Conservation (phyloP, 805 yeast species). For the Wickerhamiella domercqiae region DNA sequence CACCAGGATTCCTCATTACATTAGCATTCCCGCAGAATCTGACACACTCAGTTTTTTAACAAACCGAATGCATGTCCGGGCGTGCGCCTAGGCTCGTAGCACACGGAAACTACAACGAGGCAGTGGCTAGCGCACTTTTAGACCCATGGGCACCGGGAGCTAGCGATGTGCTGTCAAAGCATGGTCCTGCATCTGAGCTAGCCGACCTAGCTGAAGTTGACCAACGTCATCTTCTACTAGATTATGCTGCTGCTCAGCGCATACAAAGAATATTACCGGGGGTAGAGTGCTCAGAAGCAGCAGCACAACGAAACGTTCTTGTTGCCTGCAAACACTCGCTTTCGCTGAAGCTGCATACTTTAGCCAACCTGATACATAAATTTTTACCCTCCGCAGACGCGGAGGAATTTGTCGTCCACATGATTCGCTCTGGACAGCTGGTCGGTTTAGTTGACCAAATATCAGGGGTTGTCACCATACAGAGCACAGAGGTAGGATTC, state of each 20-base stretch:
- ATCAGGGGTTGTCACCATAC: constrained; percentile 7
- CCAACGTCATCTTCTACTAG: neutral
- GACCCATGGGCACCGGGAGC: neutral
- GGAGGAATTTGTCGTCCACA: constrained; percentile 7
- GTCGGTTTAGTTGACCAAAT: constrained; percentile 14
- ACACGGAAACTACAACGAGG: neutral
- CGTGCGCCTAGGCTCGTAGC: neutral
- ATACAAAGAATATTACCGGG: neutral
- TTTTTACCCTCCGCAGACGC: constrained; percentile 3
- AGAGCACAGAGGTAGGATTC: neutral
- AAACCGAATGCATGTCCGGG: constrained; percentile 1
- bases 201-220: neutral
- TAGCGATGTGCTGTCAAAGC: neutral
- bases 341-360: constrained; percentile 8
- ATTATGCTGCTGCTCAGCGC: neutral
- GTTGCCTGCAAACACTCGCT: constrained; percentile 10
- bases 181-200: neutral
- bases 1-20: neutral
- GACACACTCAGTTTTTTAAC: too few relatives aligned
- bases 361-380: constrained; percentile 3
- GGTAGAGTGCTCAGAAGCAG: neutral
- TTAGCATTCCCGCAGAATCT: too few relatives aligned
- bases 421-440: constrained; percentile 7
- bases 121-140: constrained; percentile 1
- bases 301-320: constrained; percentile 14